A percentile compares a stretch with the other conserved stretches of the same genome.
Conservation (phyloP, 805 yeast genomes). For the Spathaspora gorwiae region DNA sequence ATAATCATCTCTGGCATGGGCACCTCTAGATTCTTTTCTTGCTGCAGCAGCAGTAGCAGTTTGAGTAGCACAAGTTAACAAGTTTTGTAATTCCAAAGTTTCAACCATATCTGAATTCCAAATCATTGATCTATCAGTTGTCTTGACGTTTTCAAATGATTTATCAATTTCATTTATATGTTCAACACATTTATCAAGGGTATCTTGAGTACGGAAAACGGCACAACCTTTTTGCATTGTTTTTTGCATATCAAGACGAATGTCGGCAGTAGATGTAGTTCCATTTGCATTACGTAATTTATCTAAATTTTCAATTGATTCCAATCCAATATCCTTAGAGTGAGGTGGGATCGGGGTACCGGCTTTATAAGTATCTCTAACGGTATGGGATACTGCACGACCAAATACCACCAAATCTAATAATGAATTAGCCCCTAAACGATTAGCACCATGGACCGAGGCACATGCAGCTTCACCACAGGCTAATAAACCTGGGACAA, state of each 20-base stretch:
- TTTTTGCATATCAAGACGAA: conserved; percentile 90
- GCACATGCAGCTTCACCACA: conserved; percentile 99
- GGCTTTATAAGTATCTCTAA: conserved; percentile 80
- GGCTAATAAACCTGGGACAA: conserved; percentile 91
- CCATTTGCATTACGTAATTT: conserved; percentile 83
- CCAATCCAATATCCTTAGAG: conserved; percentile 83
- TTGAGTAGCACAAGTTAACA: conserved; percentile 95
- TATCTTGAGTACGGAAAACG: conserved; percentile 91
- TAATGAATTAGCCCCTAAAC: conserved; percentile 97
- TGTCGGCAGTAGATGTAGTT: conserved; percentile 75
- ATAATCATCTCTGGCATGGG: conserved; percentile 98
- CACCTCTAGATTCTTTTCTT: conserved; percentile 97
- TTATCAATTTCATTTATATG: conserved; percentile 74
- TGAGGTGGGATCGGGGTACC: conserved; percentile 80
- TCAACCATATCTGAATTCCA: conserved; percentile 98
- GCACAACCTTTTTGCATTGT: conserved; percentile 97
- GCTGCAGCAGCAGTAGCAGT: conserved; percentile 93
- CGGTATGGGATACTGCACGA: conserved; percentile 95
- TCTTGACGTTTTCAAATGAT: conserved; percentile 70
- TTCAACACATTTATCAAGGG: conserved; percentile 86
- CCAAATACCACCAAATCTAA: conserved; percentile 97
- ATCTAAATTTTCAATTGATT: conserved; percentile 88
- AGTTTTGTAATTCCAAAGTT: conserved; percentile 92
- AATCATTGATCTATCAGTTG: conserved; percentile 95
- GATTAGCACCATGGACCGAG: conserved; percentile 98